Percentiles rank a stretch among this genome's conserved stretches.
These are phyloP conservation scores for Fusarium nanum DNA, from an alignment of 2,329 filamentous ascomycete genomes.

Conservation along the genomic window DNA sequence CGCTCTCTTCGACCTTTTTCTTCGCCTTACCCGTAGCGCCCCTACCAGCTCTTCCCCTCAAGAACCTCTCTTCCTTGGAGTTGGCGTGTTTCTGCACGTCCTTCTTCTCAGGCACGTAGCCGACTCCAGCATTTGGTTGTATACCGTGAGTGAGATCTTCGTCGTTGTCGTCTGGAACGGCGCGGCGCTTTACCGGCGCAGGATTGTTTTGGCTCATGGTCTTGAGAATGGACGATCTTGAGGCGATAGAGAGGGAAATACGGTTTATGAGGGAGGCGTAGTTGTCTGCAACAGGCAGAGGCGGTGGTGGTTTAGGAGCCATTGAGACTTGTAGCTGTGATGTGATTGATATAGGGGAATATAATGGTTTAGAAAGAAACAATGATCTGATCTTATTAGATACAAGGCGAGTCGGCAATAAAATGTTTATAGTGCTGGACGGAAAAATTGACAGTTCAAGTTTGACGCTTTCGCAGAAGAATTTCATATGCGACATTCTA, in stretches of 20 bases:
- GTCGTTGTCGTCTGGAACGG: conserved; percentile 37
- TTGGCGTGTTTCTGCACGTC: conserved; percentile 40
- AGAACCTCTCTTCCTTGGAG: conserved; percentile 46
- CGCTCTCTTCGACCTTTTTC: conserved; percentile 45
- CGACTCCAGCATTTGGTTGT: conserved; percentile 56
- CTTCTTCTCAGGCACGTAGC: conserved; percentile 51
- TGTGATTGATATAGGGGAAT: too few relatives aligned
- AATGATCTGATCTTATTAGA: not conserved
- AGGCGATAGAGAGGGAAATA: conserved; percentile 55
- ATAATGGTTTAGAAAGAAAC: not conserved
- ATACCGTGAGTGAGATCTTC: conserved; percentile 43
- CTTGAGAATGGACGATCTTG: conserved; percentile 51
- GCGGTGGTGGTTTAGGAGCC: conserved; percentile 39
- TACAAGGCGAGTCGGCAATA: not conserved
- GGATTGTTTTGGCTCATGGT: conserved; percentile 46
- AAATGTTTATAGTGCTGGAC: not conserved
- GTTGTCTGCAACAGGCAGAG: conserved; percentile 54
- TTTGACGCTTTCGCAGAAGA: conserved; percentile 29
- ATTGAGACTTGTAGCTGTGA: conserved; percentile 18
- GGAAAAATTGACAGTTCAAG: conserved; percentile 15
- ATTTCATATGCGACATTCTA: conserved; percentile 43
- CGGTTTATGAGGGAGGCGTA: conserved; percentile 56
- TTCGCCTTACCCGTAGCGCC: conserved; percentile 25
- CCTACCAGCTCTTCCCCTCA: conserved; percentile 50
- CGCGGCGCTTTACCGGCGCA: conserved; percentile 13